These are phyloP conservation scores for Sequoia sempervirens DNA, from an alignment of 75 land plant genomes.

Conservation along the genomic window DNA sequence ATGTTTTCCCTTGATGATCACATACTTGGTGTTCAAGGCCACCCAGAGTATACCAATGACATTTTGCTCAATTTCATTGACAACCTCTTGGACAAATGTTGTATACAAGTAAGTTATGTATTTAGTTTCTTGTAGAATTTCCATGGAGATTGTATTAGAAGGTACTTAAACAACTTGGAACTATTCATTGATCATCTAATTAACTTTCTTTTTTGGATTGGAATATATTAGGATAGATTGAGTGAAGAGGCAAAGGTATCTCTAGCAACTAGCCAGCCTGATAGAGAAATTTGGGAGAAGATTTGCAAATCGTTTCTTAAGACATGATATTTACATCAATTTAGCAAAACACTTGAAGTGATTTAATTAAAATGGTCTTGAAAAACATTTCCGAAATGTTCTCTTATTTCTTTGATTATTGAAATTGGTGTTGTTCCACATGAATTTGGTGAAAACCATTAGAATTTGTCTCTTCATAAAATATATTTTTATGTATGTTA, in stretches of 20 bases:
- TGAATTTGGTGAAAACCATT: no score
- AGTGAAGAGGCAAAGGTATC: constrained; percentile 32
- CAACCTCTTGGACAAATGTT: constrained; percentile 20
- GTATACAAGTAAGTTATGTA: constrained; percentile 33
- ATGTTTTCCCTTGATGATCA: constrained; percentile 68
- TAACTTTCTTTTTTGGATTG: not conserved
- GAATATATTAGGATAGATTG: not conserved
- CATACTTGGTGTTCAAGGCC: constrained; percentile 84
- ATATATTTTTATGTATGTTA: no score
- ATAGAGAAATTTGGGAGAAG: constrained; percentile 52
- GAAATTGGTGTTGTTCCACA: no score
- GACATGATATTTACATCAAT: not conserved
- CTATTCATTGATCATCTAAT: no score
- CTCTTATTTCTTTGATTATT: no score
- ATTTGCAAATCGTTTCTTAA: constrained; percentile 73
- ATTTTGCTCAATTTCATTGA: constrained; percentile 58
- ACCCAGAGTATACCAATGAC: constrained; percentile 80
- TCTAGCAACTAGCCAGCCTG: constrained; percentile 32
- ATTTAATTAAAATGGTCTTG: not conserved
- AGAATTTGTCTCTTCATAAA: no score
- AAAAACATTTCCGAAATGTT: no score
- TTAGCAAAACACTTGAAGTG: not conserved
- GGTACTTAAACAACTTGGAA: not conserved
- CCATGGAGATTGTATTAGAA: not conserved
- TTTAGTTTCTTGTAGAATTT: not conserved